phyloP scores from a whole-genome alignment of 805 yeast species.

The Ogataea sp. region DNA sequence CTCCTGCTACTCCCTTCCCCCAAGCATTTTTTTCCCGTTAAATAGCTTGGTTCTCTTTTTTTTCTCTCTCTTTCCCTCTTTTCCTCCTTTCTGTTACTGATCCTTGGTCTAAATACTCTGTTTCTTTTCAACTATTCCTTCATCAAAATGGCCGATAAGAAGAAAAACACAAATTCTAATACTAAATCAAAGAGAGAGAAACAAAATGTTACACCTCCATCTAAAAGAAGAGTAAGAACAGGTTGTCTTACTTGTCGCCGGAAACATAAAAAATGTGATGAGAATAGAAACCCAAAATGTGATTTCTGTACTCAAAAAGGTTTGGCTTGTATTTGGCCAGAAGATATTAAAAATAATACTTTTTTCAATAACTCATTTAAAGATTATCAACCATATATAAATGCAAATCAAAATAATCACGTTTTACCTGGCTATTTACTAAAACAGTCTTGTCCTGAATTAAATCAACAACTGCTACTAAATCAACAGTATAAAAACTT shows the following conservation, averaged over 20 bases:
- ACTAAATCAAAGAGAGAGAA: constrained; percentile 15
- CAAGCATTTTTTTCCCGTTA: too few relatives aligned
- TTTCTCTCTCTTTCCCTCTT: background rate
- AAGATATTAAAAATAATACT: constrained; percentile 18
- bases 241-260: constrained; percentile 48
- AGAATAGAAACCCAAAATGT: constrained; percentile 42
- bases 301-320: constrained; percentile 31
- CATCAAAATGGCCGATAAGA: constrained; percentile 8
- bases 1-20: too few relatives aligned
- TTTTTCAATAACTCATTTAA: constrained; percentile 20
- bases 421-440: background rate
- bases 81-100: too few relatives aligned
- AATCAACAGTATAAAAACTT: background rate
- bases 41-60: background rate
- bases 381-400: constrained; percentile 12
- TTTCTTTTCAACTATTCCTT: background rate
- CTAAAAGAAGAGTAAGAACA: constrained; percentile 29
- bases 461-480: background rate
- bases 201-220: constrained; percentile 17
- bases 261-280: constrained; percentile 50
- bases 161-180: constrained; percentile 12
- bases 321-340: constrained; percentile 31
- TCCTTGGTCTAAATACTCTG: too few relatives aligned
- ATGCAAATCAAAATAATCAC: background rate
- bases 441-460: background rate